Evolutionary conservation across 768 basidiomycete species (phyloP), one percentile per base, ranked within the genome.

Genomic region (Mycena albidolilacea): DNA sequence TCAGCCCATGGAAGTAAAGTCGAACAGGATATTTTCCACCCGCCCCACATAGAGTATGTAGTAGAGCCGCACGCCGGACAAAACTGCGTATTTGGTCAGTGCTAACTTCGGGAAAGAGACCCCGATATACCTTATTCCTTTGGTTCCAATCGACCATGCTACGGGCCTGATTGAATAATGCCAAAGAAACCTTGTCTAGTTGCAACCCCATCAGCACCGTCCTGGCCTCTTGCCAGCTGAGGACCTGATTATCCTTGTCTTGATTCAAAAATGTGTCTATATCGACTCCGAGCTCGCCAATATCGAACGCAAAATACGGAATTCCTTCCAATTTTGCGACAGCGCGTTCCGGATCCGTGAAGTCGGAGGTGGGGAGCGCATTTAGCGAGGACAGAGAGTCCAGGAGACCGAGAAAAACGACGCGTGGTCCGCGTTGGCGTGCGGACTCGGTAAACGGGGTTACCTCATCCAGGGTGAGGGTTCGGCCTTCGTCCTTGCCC

Each of bases 81-180:
- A 80, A 95, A 97, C 95, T 97, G 65, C 15, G 64, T 10, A 19
- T 23, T 8, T 4, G 5, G 55, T 70, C 39, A 54, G 52, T n/a
- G 23, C n/a, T 50, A 3, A 6, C 7, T 55, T 48, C 67, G 2
- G n/a, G 19, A 35, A 14, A 54, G 44, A 39, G 21, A 58, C 35
- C 35, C 15, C 19, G 76, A 84, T 3, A 43, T 77, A 91, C 96
- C 86, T 92, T 95, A 82, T 97, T 97, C 66, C 96, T 86, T 62
- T 85, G 86, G 80, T 98, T 99, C 97, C 97, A 99, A 79, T 99
- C 97, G 3, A 94, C 86, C 89, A 98, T 85, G 54, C 91, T 93
- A 68, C 95, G 85, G 1, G 93, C 95, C 67, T 88, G 87, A 0
- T 95, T 94, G 78, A 95, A 95, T 0, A 98, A 82, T 0, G 89